Percentiles rank a stretch among this genome's conserved stretches.
Conservation (phyloP, 768 basidiomycete genomes). For the Rhodocollybia butyracea region DNA sequence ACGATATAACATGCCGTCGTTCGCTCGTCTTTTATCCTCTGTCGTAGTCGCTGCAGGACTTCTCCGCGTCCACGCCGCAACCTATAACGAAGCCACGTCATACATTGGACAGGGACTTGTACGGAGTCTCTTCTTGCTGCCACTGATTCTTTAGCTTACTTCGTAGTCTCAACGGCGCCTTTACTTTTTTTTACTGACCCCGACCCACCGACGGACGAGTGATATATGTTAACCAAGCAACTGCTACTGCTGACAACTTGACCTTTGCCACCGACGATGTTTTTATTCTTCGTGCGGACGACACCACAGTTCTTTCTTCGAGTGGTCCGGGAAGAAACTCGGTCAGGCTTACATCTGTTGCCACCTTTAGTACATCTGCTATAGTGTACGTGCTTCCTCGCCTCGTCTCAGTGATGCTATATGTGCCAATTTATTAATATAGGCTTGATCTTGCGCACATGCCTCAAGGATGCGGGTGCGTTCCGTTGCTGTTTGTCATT, state of each 20-base stretch:
- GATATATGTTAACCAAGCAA: constrained; percentile 41
- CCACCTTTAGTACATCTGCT: constrained; percentile 32
- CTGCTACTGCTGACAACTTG: constrained; percentile 38
- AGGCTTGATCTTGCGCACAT: constrained; percentile 45
- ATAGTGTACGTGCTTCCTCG: constrained; percentile 23
- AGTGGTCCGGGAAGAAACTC: constrained; percentile 38
- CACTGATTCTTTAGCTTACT: too few relatives aligned
- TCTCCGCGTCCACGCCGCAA: neutral
- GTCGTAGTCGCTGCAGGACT: neutral
- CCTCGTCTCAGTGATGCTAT: neutral
- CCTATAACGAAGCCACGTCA: constrained; percentile 1
- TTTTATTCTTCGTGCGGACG: constrained; percentile 39
- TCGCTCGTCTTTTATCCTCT: neutral
- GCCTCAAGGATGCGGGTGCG: constrained; percentile 51
- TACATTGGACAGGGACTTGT: constrained; percentile 24
- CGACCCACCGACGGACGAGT: constrained; percentile 49
- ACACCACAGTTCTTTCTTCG: constrained; percentile 32
- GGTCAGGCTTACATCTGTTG: constrained; percentile 34
- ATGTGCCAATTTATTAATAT: neutral
- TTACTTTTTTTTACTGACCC: constrained; percentile 25
- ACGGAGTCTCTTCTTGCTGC: constrained; percentile 33
- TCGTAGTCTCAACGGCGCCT: neutral
- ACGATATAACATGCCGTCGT: too few relatives aligned
- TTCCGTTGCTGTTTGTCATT: neutral
- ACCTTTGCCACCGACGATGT: constrained; percentile 34